These are phyloP conservation scores for Entomortierella beljakovae DNA, from an alignment of 192 early-diverging fungal genomes.

Conservation along the genomic window DNA sequence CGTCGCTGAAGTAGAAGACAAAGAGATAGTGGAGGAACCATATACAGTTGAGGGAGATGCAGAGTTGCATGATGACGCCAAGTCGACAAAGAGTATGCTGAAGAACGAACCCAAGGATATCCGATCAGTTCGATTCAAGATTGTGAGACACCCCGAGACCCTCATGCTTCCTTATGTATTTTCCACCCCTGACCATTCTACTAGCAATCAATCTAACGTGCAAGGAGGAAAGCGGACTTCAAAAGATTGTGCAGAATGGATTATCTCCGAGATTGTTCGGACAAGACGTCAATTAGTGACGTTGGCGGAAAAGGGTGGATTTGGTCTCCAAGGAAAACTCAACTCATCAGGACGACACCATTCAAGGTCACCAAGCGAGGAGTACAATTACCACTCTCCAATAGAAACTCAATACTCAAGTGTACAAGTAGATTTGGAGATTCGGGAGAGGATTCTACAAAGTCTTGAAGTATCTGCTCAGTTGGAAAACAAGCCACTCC, in stretches of 20 bases:
- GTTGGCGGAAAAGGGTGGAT: conserved; percentile 12
- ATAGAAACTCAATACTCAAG: neutral
- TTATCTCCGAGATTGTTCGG: conserved; percentile 46
- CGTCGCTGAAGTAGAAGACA: neutral
- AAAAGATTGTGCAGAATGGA: conserved; percentile 40
- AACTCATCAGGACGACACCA: neutral
- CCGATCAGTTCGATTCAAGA: conserved; percentile 43
- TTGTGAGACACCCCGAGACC: conserved; percentile 49
- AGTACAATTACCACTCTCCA: conserved; percentile 41
- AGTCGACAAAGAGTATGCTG: conserved; percentile 15
- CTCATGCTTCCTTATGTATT: conserved; percentile 27
- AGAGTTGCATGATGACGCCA: neutral
- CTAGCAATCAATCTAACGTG: conserved; percentile 14
- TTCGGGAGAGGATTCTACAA: conserved; percentile 35
- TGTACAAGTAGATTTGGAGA: conserved; percentile 40
- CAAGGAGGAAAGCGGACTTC: conserved; percentile 13
- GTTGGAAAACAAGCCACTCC: conserved; percentile 6
- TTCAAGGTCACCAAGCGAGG: conserved; percentile 33
- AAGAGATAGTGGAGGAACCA: neutral
- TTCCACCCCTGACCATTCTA: conserved; percentile 1
- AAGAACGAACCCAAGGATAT: conserved; percentile 25
- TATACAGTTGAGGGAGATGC: neutral
- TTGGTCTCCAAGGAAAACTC: neutral
- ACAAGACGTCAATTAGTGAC: conserved; percentile 36
- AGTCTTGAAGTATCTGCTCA: conserved; percentile 23